A percentile compares a stretch with the other conserved stretches of the same genome.
These are phyloP conservation scores for Blastomyces percursus DNA, from an alignment of 2,329 filamentous ascomycete species.

Conservation along the genomic window DNA sequence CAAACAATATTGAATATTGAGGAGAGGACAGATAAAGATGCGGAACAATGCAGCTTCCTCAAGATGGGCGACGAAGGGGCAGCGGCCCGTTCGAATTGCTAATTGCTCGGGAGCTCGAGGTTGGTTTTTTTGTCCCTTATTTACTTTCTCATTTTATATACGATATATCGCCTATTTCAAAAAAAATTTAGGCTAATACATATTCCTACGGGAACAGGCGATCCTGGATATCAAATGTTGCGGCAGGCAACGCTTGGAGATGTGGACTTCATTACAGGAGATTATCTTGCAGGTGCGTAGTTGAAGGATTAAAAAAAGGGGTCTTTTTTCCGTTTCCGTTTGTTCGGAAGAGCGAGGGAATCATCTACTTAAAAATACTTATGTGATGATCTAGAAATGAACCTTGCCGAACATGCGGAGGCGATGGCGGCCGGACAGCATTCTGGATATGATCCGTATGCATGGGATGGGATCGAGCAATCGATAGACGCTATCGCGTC, in stretches of 20 bases:
- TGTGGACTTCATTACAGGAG: conserved; percentile 44
- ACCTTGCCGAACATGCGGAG: conserved; percentile 38
- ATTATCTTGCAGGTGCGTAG: conserved; percentile 37
- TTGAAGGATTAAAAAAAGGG: background rate
- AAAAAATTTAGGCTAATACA: background rate
- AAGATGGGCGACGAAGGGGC: conserved; percentile 8
- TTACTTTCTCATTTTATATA: too few relatives aligned
- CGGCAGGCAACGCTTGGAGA: conserved; percentile 28
- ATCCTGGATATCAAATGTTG: conserved; percentile 29
- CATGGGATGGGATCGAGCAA: conserved; percentile 33
- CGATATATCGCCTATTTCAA: background rate
- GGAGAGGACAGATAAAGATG: background rate
- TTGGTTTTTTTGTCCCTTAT: background rate
- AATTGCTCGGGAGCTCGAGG: conserved; percentile 21
- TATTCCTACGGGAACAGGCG: conserved; percentile 15
- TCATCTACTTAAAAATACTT: background rate
- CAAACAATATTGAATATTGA: background rate
- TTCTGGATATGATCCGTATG: conserved; percentile 37
- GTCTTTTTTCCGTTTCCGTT: background rate
- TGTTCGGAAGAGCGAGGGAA: background rate
- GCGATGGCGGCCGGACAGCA: conserved; percentile 32
- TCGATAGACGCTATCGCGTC: conserved; percentile 37
- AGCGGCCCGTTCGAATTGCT: conserved; percentile 19
- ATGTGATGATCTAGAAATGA: conserved; percentile 28
- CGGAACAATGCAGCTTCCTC: background rate